phyloP scores from a whole-genome alignment of 2,329 filamentous ascomycete species.

The Ophiostoma himal-ulmi region DNA sequence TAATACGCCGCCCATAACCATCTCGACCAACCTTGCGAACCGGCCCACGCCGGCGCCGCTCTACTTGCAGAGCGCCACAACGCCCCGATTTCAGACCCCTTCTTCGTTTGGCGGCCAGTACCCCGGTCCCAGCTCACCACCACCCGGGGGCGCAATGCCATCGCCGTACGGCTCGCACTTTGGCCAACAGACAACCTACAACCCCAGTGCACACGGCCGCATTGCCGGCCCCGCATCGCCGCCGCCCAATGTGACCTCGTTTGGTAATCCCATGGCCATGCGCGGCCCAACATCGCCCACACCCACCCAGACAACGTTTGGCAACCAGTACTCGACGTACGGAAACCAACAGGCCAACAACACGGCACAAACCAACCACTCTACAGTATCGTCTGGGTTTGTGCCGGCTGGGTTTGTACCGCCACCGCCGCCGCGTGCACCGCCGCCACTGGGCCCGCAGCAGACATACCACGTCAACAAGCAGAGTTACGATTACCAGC shows the following conservation, averaged over 20 bases:
- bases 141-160: conserved; percentile 40
- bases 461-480: conserved; percentile 52
- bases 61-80: conserved; percentile 33
- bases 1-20: conserved; percentile 8
- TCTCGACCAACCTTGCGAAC: conserved; percentile 16
- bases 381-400: conserved; percentile 34
- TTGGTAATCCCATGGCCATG: conserved; percentile 32
- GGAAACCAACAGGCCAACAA: conserved; percentile 39
- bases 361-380: conserved; percentile 34
- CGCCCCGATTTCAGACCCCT: conserved; percentile 46
- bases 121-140: conserved; percentile 52
- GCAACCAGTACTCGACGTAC: conserved; percentile 45
- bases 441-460: conserved; percentile 56
- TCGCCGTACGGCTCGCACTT: conserved; percentile 36
- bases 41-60: conserved; percentile 35
- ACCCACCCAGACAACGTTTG: conserved; percentile 53
- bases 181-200: conserved; percentile 46
- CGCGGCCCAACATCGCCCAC: conserved; percentile 50
- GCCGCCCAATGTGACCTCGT: conserved; percentile 37
- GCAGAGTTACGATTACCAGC: conserved; percentile 32
- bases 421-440: conserved; percentile 58
- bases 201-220: conserved; percentile 54
- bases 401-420: conserved; percentile 56
- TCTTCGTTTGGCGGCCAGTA: conserved; percentile 53
- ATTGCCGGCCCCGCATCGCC: conserved; percentile 49